Conservation (phyloP, 179 eudicot species). For the Silene coronaria region DNA sequence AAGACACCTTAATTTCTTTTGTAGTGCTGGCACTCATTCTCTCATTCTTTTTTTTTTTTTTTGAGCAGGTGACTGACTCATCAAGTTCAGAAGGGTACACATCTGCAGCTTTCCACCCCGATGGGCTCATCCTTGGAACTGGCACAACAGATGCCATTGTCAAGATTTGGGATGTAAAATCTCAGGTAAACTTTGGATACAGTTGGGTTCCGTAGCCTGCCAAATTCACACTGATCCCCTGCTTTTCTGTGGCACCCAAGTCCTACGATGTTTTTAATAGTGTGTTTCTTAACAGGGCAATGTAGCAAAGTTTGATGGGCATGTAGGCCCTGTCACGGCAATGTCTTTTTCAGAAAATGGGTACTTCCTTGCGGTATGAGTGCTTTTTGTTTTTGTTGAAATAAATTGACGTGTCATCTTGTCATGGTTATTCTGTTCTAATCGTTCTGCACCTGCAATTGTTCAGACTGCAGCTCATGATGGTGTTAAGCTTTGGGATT, state of each 20-base stretch:
- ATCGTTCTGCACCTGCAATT: constrained; percentile 17
- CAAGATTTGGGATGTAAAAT: constrained; percentile 96
- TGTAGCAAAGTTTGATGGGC: constrained; percentile 76
- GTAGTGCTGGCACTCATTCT: constrained; percentile 2
- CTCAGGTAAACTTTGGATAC: constrained; percentile 52
- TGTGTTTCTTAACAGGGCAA: constrained; percentile 40
- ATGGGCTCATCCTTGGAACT: constrained; percentile 94
- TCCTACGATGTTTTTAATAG: not conserved
- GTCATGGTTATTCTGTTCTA: not conserved
- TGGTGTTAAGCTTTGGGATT: constrained; percentile 97
- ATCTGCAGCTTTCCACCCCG: constrained; percentile 96
- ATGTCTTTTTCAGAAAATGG: constrained; percentile 96
- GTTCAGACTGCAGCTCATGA: constrained; percentile 90
- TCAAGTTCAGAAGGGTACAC: constrained; percentile 38
- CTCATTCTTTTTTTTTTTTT: not conserved
- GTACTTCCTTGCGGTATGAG: constrained; percentile 84
- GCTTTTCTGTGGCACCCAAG: not conserved
- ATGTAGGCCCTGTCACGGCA: constrained; percentile 77
- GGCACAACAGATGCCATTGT: constrained; percentile 79
- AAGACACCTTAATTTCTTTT: not conserved
- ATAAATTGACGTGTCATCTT: not conserved
- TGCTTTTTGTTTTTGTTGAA: not conserved
- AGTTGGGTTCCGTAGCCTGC: not conserved
- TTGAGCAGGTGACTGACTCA: constrained; percentile 8
- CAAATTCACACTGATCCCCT: not conserved